A percentile compares a stretch with the other conserved stretches of the same genome.
phyloP scores from a whole-genome alignment of 805 yeast genomes.

The Yamadazyma phyllophila region DNA sequence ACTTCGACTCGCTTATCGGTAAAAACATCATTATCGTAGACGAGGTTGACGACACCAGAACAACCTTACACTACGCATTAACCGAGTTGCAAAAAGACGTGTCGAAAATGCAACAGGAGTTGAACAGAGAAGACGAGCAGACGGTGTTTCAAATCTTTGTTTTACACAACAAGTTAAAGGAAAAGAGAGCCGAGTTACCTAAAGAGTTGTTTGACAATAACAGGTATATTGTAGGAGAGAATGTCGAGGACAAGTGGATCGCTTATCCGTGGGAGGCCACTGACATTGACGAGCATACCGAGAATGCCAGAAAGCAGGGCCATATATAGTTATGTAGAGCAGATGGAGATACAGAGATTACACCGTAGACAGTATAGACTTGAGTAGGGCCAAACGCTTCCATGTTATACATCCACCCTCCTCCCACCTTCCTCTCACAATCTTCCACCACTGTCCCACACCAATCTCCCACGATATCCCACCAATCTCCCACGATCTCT shows the following conservation, averaged over 20 bases:
- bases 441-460: no score
- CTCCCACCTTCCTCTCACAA: no score
- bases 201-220: constrained; percentile 58
- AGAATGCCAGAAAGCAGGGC: constrained; percentile 63
- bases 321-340: constrained; percentile 27
- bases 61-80: constrained; percentile 82
- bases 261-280: constrained; percentile 90
- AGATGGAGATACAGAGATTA: neutral
- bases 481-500: no score
- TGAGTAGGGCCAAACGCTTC: no score
- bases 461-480: no score
- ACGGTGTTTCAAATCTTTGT: constrained; percentile 78
- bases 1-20: constrained; percentile 75
- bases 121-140: constrained; percentile 56
- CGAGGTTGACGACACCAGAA: constrained; percentile 91
- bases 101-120: constrained; percentile 53
- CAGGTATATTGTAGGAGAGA: constrained; percentile 69
- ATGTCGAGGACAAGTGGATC: constrained; percentile 78
- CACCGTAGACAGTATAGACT: no score
- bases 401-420: no score
- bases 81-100: constrained; percentile 69
- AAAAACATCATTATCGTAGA: constrained; percentile 80
- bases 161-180: constrained; percentile 79
- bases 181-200: constrained; percentile 74
- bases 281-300: constrained; percentile 77